Evolutionary conservation across 2,329 filamentous ascomycete genomes (phyloP), one percentile per base, ranked within the genome.

Genomic region (Aspergillus flavus): DNA sequence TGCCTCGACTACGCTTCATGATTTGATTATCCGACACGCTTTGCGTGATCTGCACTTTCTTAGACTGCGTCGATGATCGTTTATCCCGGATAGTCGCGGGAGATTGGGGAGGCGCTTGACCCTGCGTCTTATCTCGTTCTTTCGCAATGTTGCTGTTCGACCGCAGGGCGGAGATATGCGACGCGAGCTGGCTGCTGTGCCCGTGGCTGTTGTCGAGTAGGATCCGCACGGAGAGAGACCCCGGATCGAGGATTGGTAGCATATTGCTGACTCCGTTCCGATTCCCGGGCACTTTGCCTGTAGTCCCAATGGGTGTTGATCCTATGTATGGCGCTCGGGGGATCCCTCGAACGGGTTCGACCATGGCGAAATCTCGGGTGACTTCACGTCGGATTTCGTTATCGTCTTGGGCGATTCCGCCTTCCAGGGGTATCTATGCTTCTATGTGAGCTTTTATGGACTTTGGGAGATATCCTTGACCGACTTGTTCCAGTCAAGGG

Each of bases 381-480:
- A 59, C 34, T 36, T 66, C 59, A 43, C 55, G 61, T 16, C 52
- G 63, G 41, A 57, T 39, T 21, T 66, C 65, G 32, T 62, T 61
- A 56, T 65, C 61, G 39, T 65, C 64, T 43, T 64, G 59, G 4
- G 16, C 9, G 11, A 58, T 16, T 54, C 64, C 68, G 21, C 66
- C 63, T 26, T 71, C 68, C 10, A 66, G 61, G 6, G 67, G 63
- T 7, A 69, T 62, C 68, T 71, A 32, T 28, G 32, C 48, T 60
- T 19, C 32, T 10, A 23, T 21, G 50, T 52, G 26, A 60, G 34
- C 36, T 16, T 43, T 19, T 11, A n/a, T 21, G 28, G 7, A 39
- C 30, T 16, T 23, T 28, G 5, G 1, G 16, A 48, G 9, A 46
- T 21, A 14, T 4, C 28, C 21, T 32, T 2, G 9, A 52, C 32